A percentile compares a stretch with the other conserved stretches of the same genome.
These are phyloP conservation scores for Podospora tetraspora DNA, from an alignment of 495 filamentous ascomycete species.

Conservation along the genomic window DNA sequence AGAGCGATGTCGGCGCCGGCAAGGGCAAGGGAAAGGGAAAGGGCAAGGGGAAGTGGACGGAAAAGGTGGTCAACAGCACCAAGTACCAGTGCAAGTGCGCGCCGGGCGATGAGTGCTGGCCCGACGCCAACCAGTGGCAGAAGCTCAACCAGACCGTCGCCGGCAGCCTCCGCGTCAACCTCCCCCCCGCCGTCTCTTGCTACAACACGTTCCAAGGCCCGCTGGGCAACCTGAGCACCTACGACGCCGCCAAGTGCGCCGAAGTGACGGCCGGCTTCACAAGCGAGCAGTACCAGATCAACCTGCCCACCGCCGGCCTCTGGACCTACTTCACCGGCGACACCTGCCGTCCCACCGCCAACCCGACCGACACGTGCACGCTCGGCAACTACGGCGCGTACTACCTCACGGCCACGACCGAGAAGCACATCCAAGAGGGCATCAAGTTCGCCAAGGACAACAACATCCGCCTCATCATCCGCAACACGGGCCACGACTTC, in stretches of 20 bases:
- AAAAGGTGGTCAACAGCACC: conserved; percentile 25
- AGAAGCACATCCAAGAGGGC: conserved; percentile 42
- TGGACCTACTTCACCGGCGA: conserved; percentile 48
- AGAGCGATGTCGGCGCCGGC: not conserved
- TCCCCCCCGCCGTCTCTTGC: conserved; percentile 38
- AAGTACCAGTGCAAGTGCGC: conserved; percentile 43
- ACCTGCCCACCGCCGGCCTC: conserved; percentile 36
- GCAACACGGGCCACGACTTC: conserved; percentile 62
- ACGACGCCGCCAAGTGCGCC: conserved; percentile 35
- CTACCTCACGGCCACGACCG: conserved; percentile 43
- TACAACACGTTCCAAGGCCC: conserved; percentile 38
- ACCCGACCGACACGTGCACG: conserved; percentile 47
- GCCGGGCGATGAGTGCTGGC: conserved; percentile 41
- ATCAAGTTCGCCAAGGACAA: conserved; percentile 51
- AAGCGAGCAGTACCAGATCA: conserved; percentile 35
- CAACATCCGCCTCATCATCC: conserved; percentile 56
- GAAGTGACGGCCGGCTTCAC: conserved; percentile 30
- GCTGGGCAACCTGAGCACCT: conserved; percentile 34
- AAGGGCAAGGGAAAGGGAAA: not conserved
- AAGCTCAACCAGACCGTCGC: conserved; percentile 36
- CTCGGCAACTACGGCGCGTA: conserved; percentile 56
- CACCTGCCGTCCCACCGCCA: conserved; percentile 39
- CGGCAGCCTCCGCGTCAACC: conserved; percentile 35
- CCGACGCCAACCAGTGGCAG: conserved; percentile 29
- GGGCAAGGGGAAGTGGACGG: conserved; percentile 17